phyloP scores from a whole-genome alignment of 495 filamentous ascomycete genomes.

The Penicillium malachiteum region DNA sequence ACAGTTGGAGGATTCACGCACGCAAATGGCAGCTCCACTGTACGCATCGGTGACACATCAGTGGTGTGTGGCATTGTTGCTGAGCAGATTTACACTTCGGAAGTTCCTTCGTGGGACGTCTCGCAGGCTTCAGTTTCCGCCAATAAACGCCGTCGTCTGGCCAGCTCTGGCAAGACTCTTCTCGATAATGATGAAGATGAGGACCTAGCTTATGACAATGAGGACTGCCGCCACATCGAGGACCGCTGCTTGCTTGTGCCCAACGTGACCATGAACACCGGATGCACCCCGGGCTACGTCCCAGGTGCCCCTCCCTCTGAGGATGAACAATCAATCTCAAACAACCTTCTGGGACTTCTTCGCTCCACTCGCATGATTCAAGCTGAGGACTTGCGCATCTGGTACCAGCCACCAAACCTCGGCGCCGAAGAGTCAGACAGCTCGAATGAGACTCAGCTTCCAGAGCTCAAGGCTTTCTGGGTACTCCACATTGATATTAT shows the following conservation, averaged over 20 bases:
- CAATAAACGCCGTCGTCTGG: slow-evolving; percentile 25
- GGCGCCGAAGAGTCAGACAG: slow-evolving; percentile 34
- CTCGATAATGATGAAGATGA: not conserved
- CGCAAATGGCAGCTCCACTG: slow-evolving; percentile 82
- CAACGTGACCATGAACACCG: slow-evolving; percentile 86
- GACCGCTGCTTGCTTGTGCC: slow-evolving; percentile 78
- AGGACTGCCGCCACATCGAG: slow-evolving; percentile 56
- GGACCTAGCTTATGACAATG: slow-evolving; percentile 28
- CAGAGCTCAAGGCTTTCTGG: slow-evolving; percentile 82
- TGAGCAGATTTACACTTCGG: slow-evolving; percentile 72
- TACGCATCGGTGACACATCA: slow-evolving; percentile 83
- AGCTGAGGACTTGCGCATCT: slow-evolving; percentile 64
- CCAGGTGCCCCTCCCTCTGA: slow-evolving; percentile 78
- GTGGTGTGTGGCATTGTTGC: slow-evolving; percentile 88
- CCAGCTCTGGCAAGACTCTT: too few relatives aligned
- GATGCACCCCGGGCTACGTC: slow-evolving; percentile 79
- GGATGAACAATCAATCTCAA: slow-evolving; percentile 78
- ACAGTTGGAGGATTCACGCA: slow-evolving; percentile 83
- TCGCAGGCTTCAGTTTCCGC: slow-evolving; percentile 22
- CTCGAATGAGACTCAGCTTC: slow-evolving; percentile 33
- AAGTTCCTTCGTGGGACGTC: slow-evolving; percentile 64
- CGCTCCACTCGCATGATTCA: slow-evolving; percentile 64
- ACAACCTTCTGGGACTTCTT: slow-evolving; percentile 72
- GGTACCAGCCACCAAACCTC: slow-evolving; percentile 55
- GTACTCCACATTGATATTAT: slow-evolving; percentile 89